Evolutionary conservation across 2,329 filamentous ascomycete species (phyloP).

Genomic region (Microcera coccophila): DNA sequence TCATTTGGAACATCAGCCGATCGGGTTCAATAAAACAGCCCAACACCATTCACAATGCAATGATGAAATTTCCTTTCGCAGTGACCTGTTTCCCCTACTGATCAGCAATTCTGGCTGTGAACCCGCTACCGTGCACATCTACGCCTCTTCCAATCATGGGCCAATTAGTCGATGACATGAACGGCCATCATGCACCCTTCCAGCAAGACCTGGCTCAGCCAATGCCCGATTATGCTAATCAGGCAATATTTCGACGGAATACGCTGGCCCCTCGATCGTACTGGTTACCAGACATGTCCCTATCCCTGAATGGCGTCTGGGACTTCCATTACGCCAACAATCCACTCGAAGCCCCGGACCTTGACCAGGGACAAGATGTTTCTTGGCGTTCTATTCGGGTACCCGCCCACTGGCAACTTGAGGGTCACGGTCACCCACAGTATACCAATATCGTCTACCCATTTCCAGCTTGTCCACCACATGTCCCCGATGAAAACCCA

Average conservation of each 20-base stretch:
- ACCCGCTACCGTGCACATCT: too few relatives aligned
- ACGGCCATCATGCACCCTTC: too few relatives aligned
- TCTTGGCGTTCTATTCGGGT: conserved; percentile 36
- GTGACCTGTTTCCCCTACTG: too few relatives aligned
- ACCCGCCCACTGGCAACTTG: conserved; percentile 67
- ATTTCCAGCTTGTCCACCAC: conserved; percentile 63
- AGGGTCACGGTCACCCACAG: conserved; percentile 62
- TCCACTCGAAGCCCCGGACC: conserved; percentile 42
- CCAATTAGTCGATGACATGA: too few relatives aligned
- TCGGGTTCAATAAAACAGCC: too few relatives aligned
- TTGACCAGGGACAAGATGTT: conserved; percentile 32
- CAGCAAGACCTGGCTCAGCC: not conserved
- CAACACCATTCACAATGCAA: too few relatives aligned
- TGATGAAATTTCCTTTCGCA: too few relatives aligned
- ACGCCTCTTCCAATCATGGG: too few relatives aligned
- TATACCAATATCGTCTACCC: conserved; percentile 69
- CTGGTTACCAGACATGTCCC: not conserved
- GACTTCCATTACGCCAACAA: conserved; percentile 1
- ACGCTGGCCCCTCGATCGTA: not conserved
- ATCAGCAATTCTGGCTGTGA: too few relatives aligned
- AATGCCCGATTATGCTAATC: not conserved
- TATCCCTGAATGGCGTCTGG: not conserved
- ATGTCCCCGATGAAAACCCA: conserved; percentile 60
- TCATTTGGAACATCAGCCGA: too few relatives aligned
- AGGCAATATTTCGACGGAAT: not conserved